These are phyloP conservation scores for Gamarada debralockiae DNA, from an alignment of 495 filamentous ascomycete genomes.

Conservation along the genomic window DNA sequence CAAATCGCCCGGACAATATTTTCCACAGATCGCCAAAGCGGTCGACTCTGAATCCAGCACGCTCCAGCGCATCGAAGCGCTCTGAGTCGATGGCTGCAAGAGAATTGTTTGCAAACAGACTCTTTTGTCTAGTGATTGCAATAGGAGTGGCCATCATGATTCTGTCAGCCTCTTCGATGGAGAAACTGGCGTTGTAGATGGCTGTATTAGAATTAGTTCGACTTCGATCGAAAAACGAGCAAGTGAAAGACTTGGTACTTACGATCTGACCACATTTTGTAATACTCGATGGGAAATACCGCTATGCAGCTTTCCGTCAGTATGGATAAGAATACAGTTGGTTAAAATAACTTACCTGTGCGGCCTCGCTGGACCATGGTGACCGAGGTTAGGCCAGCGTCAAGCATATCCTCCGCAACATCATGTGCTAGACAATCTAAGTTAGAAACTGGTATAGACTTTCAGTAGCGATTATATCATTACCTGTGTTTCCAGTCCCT, in stretches of 20 bases:
- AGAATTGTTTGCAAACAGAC: no score
- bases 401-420: slow-evolving; percentile 37
- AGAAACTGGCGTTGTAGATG: not conserved
- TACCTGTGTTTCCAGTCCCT: slow-evolving; percentile 42
- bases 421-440: slow-evolving; percentile 32
- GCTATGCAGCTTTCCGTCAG: not conserved
- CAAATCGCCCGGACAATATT: slow-evolving; percentile 24
- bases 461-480: no score
- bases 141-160: not conserved
- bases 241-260: not conserved
- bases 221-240: not conserved
- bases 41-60: slow-evolving; percentile 11
- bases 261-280: not conserved
- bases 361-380: slow-evolving; percentile 37
- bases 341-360: slow-evolving; percentile 22
- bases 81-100: not conserved
- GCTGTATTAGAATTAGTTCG: not conserved
- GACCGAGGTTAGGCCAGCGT: slow-evolving; percentile 29
- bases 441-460: not conserved
- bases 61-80: slow-evolving; percentile 4
- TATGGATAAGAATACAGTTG: not conserved
- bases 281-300: slow-evolving; percentile 1
- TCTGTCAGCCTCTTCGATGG: not conserved
- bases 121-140: not conserved
- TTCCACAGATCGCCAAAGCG: slow-evolving; percentile 19